Evolutionary conservation across 441 rosid genomes (phyloP), one percentile per base, ranked within the genome.

Genomic region (Eutrema salsugineum): DNA sequence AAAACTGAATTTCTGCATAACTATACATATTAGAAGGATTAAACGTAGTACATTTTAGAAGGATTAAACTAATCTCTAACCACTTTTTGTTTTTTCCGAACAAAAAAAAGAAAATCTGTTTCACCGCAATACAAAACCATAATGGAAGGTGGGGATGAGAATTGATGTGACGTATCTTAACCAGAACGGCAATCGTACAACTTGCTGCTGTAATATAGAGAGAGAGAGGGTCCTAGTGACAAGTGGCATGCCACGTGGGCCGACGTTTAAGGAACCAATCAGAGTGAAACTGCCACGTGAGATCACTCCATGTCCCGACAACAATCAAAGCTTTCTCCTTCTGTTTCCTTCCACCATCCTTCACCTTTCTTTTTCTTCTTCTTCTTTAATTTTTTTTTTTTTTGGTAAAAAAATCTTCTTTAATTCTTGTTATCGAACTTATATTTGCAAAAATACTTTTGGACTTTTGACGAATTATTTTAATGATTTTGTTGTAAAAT

Each of bases 161-260:
- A 16, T 0, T 58, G 72, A 73, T 58, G 72, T 58, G 77, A 73
- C 67, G 39, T 47, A 73, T 66, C 77, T 60, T 38, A 73, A 58
- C 49, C 30, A 49, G 20, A 65, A 57, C 66, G 54, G 66, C 72
- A 38, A 66, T 30, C 5, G 46, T 49, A 57, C 77, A 73, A 73
- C 38, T 73, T 66, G 77, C 50, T 49, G 46, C 55, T 32, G 72
- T 36, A 10, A 19, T 24, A 30, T n/a, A 44, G 24, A 56, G 70
- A 63, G 54, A 44, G 39, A 55, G n/a, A n/a, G n/a, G 58, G 71
- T 65, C 40, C n/a, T 48, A 17, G 5, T 66, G 78, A 73, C 78
- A 73, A 58, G 56, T 73, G 78, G 72, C 62, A 39, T 33, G 40
- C 47, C 78, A 73, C 77, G 72, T 73, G 77, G 61, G 77, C 77